A percentile compares a stretch with the other conserved stretches of the same genome.
Evolutionary conservation across 129 eudicot genomes (phyloP).

Genomic region (Pseudognaphalium luteoalbum): DNA sequence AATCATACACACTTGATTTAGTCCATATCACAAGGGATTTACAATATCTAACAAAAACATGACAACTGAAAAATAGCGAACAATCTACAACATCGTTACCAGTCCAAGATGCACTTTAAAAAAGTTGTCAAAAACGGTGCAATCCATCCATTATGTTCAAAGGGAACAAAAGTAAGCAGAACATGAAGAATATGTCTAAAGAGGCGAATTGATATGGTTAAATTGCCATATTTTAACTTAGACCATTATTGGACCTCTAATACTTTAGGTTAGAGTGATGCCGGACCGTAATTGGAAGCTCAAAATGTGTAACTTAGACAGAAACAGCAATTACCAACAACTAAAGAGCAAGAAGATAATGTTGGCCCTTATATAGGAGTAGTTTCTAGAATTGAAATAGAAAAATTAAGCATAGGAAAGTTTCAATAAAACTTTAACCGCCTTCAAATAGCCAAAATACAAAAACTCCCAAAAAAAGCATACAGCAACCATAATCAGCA

Average conservation of each 20-base stretch:
- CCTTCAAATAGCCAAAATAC: not conserved
- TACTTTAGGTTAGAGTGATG: not conserved
- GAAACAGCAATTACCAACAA: not conserved
- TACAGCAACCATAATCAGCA: not conserved
- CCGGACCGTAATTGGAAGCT: conserved; percentile 2
- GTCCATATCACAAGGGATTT: conserved; percentile 10
- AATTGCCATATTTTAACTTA: not conserved
- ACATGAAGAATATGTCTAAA: not conserved
- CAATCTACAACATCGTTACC: not conserved
- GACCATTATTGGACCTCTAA: not conserved
- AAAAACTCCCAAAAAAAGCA: not conserved
- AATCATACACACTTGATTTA: conserved; percentile 22
- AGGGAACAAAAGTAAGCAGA: not conserved
- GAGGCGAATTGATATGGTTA: not conserved
- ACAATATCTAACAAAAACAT: not conserved
- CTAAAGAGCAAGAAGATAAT: not conserved
- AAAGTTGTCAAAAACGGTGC: not conserved
- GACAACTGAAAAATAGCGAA: not conserved
- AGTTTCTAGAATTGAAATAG: conserved; percentile 5
- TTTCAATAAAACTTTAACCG: not conserved
- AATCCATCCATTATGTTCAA: not conserved
- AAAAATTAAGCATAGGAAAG: not conserved
- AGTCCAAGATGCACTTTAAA: not conserved
- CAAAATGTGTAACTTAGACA: not conserved
- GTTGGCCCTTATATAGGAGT: not conserved